Conservation (phyloP, 352 stramenopile species). For the Phytopythium sindhum region DNA sequence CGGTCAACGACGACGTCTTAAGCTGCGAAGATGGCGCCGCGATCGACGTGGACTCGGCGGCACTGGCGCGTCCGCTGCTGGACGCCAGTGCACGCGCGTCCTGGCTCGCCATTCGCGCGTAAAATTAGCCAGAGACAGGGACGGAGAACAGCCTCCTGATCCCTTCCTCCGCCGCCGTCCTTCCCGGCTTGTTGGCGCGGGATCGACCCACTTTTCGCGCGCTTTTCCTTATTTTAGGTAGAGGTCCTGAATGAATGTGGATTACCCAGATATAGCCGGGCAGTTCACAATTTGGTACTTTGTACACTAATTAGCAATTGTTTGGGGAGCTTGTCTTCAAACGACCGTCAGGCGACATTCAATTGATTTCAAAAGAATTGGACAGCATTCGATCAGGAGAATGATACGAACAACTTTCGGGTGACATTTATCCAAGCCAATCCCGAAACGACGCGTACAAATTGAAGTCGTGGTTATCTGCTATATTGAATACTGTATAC, state of each 20-base stretch:
- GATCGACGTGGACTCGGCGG: neutral
- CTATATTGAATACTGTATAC: no score
- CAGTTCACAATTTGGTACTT: no score
- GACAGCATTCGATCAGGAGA: no score
- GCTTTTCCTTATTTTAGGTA: neutral
- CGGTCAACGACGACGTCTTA: neutral
- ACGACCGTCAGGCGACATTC: no score
- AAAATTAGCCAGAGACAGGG: conserved; percentile 3
- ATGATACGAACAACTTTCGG: no score
- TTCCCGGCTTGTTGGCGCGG: neutral
- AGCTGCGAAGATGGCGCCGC: neutral
- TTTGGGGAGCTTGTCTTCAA: no score
- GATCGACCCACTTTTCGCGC: neutral
- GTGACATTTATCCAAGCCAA: no score
- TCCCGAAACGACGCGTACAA: no score
- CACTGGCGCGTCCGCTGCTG: neutral
- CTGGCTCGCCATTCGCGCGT: conserved; percentile 5
- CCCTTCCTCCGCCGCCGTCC: neutral
- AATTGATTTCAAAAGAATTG: no score
- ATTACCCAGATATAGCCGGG: no score
- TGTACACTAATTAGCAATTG: no score
- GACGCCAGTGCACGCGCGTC: neutral
- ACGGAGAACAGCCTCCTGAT: neutral
- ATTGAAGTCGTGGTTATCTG: no score
- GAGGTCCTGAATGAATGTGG: neutral